Evolutionary conservation across 2,329 filamentous ascomycete genomes (phyloP).

Genomic region (Fusarium hainanense): DNA sequence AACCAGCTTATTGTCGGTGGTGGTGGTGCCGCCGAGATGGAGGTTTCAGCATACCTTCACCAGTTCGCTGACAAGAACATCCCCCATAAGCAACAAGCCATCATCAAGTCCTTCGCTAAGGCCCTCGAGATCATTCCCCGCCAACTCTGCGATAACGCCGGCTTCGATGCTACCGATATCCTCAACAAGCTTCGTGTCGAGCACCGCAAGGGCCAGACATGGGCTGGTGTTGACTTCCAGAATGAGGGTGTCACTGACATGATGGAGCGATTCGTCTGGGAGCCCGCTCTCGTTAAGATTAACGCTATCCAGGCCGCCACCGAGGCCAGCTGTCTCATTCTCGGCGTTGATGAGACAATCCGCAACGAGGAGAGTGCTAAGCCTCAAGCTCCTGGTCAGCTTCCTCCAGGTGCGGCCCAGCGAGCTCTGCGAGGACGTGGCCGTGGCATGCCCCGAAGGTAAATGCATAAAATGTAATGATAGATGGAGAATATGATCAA

Average conservation of each 20-base stretch:
- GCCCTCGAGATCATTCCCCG: conserved; percentile 96
- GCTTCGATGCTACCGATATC: conserved; percentile 98
- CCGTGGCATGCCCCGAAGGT: conserved; percentile 86
- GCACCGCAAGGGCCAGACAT: conserved; percentile 91
- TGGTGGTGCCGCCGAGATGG: conserved; percentile 96
- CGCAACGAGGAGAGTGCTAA: conserved; percentile 93
- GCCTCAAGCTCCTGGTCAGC: conserved; percentile 81
- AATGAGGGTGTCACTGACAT: conserved; percentile 94
- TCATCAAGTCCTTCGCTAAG: conserved; percentile 98
- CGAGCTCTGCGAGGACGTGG: conserved; percentile 85
- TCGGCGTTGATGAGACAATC: conserved; percentile 98
- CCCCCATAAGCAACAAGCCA: conserved; percentile 92
- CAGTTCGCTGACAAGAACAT: conserved; percentile 92
- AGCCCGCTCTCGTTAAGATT: conserved; percentile 94
- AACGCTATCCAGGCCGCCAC: conserved; percentile 97
- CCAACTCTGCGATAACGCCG: conserved; percentile 97
- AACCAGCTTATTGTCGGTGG: conserved; percentile 95
- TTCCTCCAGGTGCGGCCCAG: conserved; percentile 87
- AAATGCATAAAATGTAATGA: conserved; percentile 44
- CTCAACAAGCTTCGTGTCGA: conserved; percentile 96
- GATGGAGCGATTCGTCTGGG: conserved; percentile 96
- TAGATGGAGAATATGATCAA: conserved; percentile 38
- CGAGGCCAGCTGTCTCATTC: conserved; percentile 93
- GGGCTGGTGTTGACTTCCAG: conserved; percentile 96
- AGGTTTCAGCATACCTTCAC: conserved; percentile 93